Conservation (phyloP, 331 rosid species). For the Malus hybrid region DNA sequence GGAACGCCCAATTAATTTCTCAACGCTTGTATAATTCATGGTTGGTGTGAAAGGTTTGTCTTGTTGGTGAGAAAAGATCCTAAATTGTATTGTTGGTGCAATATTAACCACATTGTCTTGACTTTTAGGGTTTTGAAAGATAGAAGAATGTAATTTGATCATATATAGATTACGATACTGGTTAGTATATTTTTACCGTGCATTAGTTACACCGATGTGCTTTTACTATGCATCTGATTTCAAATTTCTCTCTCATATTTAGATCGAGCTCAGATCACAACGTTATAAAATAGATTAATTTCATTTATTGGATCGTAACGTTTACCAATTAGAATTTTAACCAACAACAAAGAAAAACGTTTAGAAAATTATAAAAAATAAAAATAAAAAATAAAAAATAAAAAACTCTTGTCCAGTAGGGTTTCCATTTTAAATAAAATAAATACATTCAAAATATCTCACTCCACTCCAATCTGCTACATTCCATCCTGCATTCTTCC, state of each 20-base stretch:
- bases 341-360: no score
- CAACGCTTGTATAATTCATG: neutral
- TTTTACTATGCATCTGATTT: neutral
- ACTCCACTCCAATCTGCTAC: neutral
- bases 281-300: no score
- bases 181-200: neutral
- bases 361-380: no score
- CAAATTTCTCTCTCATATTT: no score
- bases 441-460: neutral
- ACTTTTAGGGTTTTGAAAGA: no score
- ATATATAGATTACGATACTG: neutral
- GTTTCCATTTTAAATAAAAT: no score
- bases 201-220: neutral
- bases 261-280: neutral
- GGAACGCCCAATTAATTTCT: neutral
- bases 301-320: neutral
- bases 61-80: slow-evolving; percentile 19
- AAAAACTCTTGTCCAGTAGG: no score
- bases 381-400: no score
- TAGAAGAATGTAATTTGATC: neutral
- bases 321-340: no score
- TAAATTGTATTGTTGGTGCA: slow-evolving; percentile 9
- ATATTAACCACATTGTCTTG: neutral
- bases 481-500: neutral
- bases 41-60: slow-evolving; percentile 19